Evolutionary conservation across 2,329 filamentous ascomycete species (phyloP), one percentile per base, ranked within the genome.

Genomic region (Alternaria ethzedia): DNA sequence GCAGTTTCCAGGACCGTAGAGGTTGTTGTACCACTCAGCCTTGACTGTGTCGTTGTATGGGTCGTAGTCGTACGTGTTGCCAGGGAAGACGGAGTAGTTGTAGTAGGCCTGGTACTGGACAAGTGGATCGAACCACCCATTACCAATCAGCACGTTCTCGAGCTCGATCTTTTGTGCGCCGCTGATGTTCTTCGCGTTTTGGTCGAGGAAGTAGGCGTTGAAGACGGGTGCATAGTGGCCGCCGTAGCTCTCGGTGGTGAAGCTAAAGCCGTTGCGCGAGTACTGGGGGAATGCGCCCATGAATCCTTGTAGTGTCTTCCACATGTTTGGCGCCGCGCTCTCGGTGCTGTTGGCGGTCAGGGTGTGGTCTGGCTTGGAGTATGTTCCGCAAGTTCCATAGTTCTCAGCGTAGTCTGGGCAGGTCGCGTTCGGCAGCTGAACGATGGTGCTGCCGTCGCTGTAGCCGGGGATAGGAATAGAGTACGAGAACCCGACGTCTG

Each of bases 1-100:
- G 74, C 88, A 90, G 74, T 89, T 89, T 30, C 88, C 88, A 3
- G 81, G 71, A 2, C 87, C 88, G 71, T 88, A 90, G 30, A 89
- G 73, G 67, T 85, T 86, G 78, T 89, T 88, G 80, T 87, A 87
- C 76, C 88, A 83, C 71, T 84, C 78, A 0, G 79, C 79, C 59
- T 85, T 81, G 28, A 84, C 76, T 3, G 83, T 82, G 10, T 78
- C 81, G 72, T 86, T 87, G 78, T 80, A 87, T 2, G 85, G 85
- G 1, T 79, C 74, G 68, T 84, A 85, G 67, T 87, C 85, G 72
- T 88, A 88, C 0, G 86, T 86, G 74, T 88, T 88, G 10, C 86
- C 86, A 0, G 86, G 86, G 54, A 64, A 84, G 13, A 87, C 83
- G 10, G 86, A 84, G 71, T 82, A 88, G 75, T 88, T 87, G 79